Evolutionary conservation across 2,329 filamentous ascomycete species (phyloP), one percentile per base, ranked within the genome.

Genomic region (Alternaria arborescens): DNA sequence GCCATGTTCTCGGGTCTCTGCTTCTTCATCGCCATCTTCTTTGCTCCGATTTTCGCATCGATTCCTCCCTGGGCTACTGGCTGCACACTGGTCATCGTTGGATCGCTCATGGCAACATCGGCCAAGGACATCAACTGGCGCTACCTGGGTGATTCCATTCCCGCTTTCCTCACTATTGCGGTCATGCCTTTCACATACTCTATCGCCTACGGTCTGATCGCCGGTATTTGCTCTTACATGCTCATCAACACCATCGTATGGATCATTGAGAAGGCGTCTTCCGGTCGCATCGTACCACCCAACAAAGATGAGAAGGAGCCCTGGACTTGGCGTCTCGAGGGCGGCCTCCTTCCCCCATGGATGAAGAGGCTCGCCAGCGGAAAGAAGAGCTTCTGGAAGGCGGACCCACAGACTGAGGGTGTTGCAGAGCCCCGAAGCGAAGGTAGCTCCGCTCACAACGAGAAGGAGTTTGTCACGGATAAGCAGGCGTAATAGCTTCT

Each of bases 141-240:
- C 47, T 78, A 97, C 79, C 83, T 92, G 62, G 92, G 92, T 53
- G 93, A 97, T 76, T 89, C 91, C 1, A 85, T 96, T 24, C 93
- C 93, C 0, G 92, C 93, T 3, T 96, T 96, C 80, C 82, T 96
- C 36, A 93, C 91, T 52, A 90, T 97, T 65, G 88, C 89, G 58
- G 81, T 94, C 62, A 96, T 97, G 93, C 92, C 93, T 0, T 95
- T 96, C 80, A 93, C 91, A 1, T 97, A 95, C 82, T 92, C 89
- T 41, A 95, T 96, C 72, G 91, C 93, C 12, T 91, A 96, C 72
- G 93, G 93, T 48, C 84, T 97, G 16, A 96, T 96, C 69, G 91
- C 87, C 1, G 91, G 92, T 53, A 90, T 96, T 71, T 84, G 89
- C 71, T 88, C 87, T 40, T 96, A 96, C 78, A 89, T 90, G 44